Base-by-base conservation (phyloP, 768 basidiomycete species). In the Calocybe gangraenosa region DNA sequence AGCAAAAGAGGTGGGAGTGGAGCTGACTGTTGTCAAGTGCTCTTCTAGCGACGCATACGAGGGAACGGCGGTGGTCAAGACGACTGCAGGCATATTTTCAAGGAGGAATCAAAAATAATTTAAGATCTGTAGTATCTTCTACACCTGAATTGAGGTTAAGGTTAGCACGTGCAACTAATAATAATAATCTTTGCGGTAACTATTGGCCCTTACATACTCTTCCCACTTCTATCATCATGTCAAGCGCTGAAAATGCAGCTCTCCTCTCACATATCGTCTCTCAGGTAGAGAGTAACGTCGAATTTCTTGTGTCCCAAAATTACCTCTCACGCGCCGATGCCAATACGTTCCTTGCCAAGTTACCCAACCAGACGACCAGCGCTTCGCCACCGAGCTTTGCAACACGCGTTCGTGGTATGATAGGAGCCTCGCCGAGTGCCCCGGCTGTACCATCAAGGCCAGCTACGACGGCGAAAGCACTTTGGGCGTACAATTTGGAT, bases 1-100 rank as follows among this genome's bases (percentile, higher is more conserved):
- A 49, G 65, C 71, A 66, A 97, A 96, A 0, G 90, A 89, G 1
- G 73, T 58, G 1, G 95, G 95, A 0, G 95, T 97, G 1, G 86
- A 83, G n/a, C 76, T 78, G 5, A 84, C 73, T 25, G 92, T 58
- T 2, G 64, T 59, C 22, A 69, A 67, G 65, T 92, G 86, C 53
- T 92, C 84, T 40, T 91, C 88, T 7, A 70, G 65, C 11, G 69
- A 65, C 6, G 64, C 61, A 48, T 65, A 74, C 8, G 56, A 44
- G 10, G 75, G 75, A 10, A 73, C 43, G 18, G 56, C 46, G 22
- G 51, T 53, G 45, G 74, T 71, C 47, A 63, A 49, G 14, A 62
- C 66, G 25, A 70, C 58, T 14, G 68, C 53, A 47, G 72, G 67
- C 71, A 76, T 74, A 44, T 44, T 52, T 35, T 46, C 10, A 23